Evolutionary conservation across 1,284 basidiomycete genomes (phyloP), one percentile per base, ranked within the genome.

Genomic region (Papiliotrema laurentii): DNA sequence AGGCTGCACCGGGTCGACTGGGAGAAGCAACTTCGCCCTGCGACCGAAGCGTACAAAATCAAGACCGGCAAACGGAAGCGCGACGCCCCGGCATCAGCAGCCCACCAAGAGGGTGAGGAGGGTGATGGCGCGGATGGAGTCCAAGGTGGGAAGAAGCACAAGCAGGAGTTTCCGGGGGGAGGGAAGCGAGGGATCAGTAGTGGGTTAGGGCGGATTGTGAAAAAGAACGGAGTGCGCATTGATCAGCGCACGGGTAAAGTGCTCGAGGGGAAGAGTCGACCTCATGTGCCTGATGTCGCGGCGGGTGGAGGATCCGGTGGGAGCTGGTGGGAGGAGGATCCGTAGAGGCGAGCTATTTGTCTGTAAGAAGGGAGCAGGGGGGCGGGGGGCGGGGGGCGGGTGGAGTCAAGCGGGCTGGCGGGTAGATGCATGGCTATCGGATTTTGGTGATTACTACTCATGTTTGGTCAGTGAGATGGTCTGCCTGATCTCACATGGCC

Each of bases 1-100:
- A 80, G 91, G 6, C 70, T 94, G n/a, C 81, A 94, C 69, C 86
- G 87, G 63, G 82, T 82, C 50, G 81, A 83, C 45, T 97, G 90
- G 91, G 92, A 97, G 51, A 71, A 74, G 40, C 68, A 73, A 18
- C 57, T 77, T 24, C 57, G 66, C 28, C 58, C 54, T 16, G 50
- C 54, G 1, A 73, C 68, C 22, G 68, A 71, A 52, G 64, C 67
- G 11, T 73, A 65, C 51, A 56, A 56, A 6, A 54, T 58, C 26
- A 70, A 71, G 53, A 60, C 58, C 27, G 56, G 55, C 6, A 45
- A 50, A 26, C 42, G 40, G 21, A 47, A 35, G 26, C 19, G 25
- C 35, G n/a, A n/a, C n/a, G n/a, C n/a, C n/a, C n/a, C n/a, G n/a
- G n/a, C n/a, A n/a, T n/a, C n/a, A n/a, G 31, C 44, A 13, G 56